Conservation (phyloP, 257 asterid genomes). For the Capsicum baccatum region DNA sequence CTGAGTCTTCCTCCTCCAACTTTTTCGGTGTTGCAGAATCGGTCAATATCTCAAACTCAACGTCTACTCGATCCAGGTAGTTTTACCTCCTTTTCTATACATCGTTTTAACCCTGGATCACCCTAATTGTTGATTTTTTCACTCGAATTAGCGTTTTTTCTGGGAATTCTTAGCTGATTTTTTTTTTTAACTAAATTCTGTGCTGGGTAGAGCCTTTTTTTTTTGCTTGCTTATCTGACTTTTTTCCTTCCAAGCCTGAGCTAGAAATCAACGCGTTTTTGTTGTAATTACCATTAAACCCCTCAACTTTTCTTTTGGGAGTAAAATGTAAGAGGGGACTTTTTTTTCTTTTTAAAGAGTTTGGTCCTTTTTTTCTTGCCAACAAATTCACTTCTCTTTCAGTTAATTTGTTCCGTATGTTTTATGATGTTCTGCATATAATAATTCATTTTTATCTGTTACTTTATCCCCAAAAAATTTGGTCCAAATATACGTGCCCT, state of each 20-base stretch:
- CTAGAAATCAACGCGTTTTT: not conserved
- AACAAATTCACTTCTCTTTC: not conserved
- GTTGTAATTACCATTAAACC: conserved; percentile 20
- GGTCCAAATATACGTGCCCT: not conserved
- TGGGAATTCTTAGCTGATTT: not conserved
- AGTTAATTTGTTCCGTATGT: not conserved
- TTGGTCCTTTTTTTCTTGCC: not conserved
- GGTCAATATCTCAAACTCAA: conserved; percentile 25
- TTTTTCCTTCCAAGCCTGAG: not conserved
- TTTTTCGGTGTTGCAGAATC: not conserved
- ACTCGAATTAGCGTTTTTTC: not conserved
- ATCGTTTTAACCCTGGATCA: conserved; percentile 26
- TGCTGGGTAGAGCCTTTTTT: not conserved
- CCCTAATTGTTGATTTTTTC: conserved; percentile 9
- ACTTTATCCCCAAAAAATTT: not conserved
- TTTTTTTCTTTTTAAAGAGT: not conserved
- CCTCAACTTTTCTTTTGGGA: not conserved
- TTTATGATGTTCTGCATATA: conserved; percentile 28
- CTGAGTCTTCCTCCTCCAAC: conserved; percentile 32
- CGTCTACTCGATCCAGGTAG: conserved; percentile 59
- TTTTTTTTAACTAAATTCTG: not conserved
- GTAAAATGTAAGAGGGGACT: not conserved
- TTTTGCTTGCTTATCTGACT: conserved; percentile 8
- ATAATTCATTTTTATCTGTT: not conserved
- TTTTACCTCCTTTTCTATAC: not conserved